These are phyloP conservation scores for Aspergillus tanneri DNA, from an alignment of 2,329 filamentous ascomycete genomes.

Conservation along the genomic window DNA sequence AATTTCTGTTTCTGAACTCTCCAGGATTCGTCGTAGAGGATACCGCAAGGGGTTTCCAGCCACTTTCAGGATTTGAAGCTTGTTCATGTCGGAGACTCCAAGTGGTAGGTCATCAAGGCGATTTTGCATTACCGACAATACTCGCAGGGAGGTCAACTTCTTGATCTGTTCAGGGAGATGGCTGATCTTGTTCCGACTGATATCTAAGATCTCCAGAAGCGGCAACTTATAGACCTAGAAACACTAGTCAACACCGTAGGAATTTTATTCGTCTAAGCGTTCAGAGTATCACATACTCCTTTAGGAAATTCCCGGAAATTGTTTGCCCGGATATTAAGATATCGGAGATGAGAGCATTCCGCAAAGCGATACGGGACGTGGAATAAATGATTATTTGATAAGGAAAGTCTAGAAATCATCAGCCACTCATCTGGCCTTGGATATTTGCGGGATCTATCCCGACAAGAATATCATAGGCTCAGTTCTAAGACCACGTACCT, in stretches of 20 bases:
- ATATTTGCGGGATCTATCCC: not conserved
- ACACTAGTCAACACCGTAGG: slow-evolving; percentile 17
- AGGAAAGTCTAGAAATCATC: slow-evolving; percentile 42
- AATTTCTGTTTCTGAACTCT: slow-evolving; percentile 65
- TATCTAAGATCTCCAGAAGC: slow-evolving; percentile 86
- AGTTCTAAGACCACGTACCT: slow-evolving; percentile 37
- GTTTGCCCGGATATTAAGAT: slow-evolving; percentile 52
- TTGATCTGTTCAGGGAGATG: slow-evolving; percentile 75
- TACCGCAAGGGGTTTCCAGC: slow-evolving; percentile 84
- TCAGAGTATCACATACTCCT: slow-evolving; percentile 50
- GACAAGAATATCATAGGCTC: not conserved
- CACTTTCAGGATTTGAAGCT: slow-evolving; percentile 83
- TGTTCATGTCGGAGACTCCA: slow-evolving; percentile 84
- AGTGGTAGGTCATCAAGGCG: slow-evolving; percentile 79
- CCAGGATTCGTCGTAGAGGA: slow-evolving; percentile 69
- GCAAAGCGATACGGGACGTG: slow-evolving; percentile 50
- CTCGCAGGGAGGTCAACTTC: slow-evolving; percentile 80
- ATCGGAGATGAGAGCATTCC: slow-evolving; percentile 50
- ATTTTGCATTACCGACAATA: slow-evolving; percentile 84
- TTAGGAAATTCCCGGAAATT: slow-evolving; percentile 61
- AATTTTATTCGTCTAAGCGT: not conserved
- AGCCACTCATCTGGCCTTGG: slow-evolving; percentile 9
- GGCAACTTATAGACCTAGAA: slow-evolving; percentile 77
- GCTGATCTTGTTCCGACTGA: slow-evolving; percentile 82
- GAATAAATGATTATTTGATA: slow-evolving; percentile 54